Evolutionary conservation across 176 grass and related monocot species (phyloP).

Genomic region (Cenchrus purpureus): DNA sequence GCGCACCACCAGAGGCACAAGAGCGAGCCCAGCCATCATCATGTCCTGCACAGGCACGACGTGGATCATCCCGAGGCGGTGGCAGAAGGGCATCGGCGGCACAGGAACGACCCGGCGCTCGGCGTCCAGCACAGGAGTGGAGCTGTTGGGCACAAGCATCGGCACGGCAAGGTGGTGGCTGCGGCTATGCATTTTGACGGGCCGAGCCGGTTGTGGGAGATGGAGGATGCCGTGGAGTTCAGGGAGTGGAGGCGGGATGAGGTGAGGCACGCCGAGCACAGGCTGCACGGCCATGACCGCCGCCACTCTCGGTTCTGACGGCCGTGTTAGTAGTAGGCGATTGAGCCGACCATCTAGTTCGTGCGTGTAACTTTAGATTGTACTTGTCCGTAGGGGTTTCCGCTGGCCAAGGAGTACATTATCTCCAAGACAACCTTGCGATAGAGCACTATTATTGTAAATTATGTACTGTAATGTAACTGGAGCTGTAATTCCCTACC

Average conservation of each 20-base stretch:
- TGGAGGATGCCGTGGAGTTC: background rate
- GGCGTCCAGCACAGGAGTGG: background rate
- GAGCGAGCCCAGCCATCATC: constrained; percentile 25
- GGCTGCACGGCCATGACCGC: background rate
- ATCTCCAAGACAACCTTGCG: too few species aligned
- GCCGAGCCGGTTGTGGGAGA: too few species aligned
- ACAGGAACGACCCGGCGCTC: background rate
- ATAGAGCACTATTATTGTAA: too few species aligned
- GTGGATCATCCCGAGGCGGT: background rate
- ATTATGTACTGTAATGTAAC: too few species aligned
- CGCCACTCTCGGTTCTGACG: background rate
- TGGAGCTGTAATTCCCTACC: too few species aligned
- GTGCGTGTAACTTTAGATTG: too few species aligned
- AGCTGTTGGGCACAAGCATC: background rate
- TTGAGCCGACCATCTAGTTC: too few species aligned
- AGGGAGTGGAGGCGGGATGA: background rate
- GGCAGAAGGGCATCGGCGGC: background rate
- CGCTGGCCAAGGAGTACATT: too few species aligned
- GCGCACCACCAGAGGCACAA: background rate
- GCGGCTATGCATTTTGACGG: background rate
- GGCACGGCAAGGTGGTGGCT: background rate
- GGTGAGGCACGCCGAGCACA: background rate
- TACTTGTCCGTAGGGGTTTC: too few species aligned
- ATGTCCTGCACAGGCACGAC: constrained; percentile 35
- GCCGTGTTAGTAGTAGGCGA: too few species aligned